These are phyloP conservation scores for Sporothrix dimorphospora DNA, from an alignment of 2,329 filamentous ascomycete species.

Conservation along the genomic window DNA sequence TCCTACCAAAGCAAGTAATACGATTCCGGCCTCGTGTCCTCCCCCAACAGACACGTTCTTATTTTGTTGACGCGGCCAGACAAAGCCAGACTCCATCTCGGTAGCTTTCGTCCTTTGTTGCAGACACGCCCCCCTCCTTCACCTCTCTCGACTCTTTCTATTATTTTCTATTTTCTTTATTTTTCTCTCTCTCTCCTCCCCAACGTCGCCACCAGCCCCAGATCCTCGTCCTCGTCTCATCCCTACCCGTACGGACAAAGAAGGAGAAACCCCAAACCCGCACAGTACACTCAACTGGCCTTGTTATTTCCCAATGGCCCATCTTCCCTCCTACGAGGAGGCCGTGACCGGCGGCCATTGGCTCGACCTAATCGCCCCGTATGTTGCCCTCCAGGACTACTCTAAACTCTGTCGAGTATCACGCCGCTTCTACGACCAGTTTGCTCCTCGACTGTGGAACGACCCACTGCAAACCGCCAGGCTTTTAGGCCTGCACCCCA, in stretches of 20 bases:
- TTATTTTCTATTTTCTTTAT: conserved; percentile 3
- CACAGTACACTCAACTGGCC: not conserved
- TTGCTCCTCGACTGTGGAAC: conserved; percentile 58
- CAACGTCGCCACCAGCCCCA: not conserved
- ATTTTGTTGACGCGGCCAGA: not conserved
- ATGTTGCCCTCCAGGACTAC: conserved; percentile 48
- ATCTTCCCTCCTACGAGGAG: conserved; percentile 58
- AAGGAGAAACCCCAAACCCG: not conserved
- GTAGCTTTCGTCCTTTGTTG: conserved; percentile 1
- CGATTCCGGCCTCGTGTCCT: conserved; percentile 7
- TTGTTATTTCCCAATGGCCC: conserved; percentile 37
- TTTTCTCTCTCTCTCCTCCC: not conserved
- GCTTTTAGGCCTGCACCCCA: conserved; percentile 47
- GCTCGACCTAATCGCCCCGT: conserved; percentile 53
- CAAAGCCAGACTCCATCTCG: not conserved
- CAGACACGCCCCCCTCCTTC: conserved; percentile 11
- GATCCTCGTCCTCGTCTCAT: not conserved
- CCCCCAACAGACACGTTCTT: conserved; percentile 2
- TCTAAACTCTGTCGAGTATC: conserved; percentile 54
- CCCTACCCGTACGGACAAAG: not conserved
- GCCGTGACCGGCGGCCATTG: conserved; percentile 53
- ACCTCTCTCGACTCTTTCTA: not conserved
- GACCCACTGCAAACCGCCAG: conserved; percentile 50
- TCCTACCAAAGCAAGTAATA: not conserved
- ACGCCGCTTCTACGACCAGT: conserved; percentile 51